phyloP scores from a whole-genome alignment of 176 grass and related monocot genomes.

The Miscanthus lutarioriparius region DNA sequence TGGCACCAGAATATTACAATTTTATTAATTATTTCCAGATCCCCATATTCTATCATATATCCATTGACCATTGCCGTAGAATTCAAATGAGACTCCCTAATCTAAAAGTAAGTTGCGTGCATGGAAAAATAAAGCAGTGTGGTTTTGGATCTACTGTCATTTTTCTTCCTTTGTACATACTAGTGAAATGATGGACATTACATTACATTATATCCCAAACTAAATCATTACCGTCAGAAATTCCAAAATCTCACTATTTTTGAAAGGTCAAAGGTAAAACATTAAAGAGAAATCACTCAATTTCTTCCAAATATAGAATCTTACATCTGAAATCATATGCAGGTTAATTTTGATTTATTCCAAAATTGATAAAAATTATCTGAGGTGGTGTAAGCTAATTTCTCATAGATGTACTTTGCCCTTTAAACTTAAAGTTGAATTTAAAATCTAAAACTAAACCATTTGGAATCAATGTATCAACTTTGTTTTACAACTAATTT shows the following conservation, averaged over 20 bases:
- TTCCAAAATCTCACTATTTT: background rate
- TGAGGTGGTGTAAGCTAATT: background rate
- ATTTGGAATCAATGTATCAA: background rate
- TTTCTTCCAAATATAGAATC: background rate
- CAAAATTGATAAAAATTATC: background rate
- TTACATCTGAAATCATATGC: background rate
- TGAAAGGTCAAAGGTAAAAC: background rate
- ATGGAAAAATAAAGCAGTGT: background rate
- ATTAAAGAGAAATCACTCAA: background rate
- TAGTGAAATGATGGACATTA: background rate
- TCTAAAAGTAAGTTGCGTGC: background rate
- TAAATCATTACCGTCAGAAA: background rate
- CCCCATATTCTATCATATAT: slow-evolving; percentile 1
- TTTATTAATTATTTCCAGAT: background rate
- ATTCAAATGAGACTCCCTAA: background rate
- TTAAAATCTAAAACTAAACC: background rate
- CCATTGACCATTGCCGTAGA: background rate
- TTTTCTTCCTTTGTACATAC: background rate
- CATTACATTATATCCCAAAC: background rate
- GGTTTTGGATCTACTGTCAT: background rate
- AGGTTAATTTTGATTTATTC: background rate
- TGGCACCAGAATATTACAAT: background rate
- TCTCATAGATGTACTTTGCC: background rate
- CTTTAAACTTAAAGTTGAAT: background rate
- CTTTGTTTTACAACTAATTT: background rate